These are phyloP conservation scores for Ganoderma meredithae DNA, from an alignment of 1,284 basidiomycete genomes.

Conservation along the genomic window DNA sequence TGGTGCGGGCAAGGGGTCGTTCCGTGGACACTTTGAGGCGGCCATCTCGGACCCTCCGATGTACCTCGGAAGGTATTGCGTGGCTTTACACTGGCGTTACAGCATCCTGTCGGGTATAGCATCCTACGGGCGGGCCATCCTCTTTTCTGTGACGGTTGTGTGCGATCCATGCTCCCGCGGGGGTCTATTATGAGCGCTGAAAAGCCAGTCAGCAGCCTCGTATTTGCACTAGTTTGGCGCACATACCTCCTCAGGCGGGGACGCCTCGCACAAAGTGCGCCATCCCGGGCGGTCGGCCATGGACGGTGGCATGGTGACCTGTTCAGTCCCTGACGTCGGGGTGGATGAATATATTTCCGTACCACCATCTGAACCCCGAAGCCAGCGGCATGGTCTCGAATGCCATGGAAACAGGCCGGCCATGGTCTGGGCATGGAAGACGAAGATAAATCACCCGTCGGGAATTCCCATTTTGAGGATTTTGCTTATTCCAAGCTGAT, in stretches of 20 bases:
- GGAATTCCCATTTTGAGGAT: slow-evolving; percentile 6
- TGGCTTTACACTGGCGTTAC: slow-evolving; percentile 6
- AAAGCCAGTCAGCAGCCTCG: background rate
- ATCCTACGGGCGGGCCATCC: slow-evolving; percentile 8
- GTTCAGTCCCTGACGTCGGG: slow-evolving; percentile 28
- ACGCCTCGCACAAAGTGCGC: slow-evolving; percentile 24
- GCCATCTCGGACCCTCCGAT: slow-evolving; percentile 31
- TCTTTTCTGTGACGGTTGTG: slow-evolving; percentile 23
- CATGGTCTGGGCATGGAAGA: slow-evolving; percentile 1
- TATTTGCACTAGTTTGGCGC: slow-evolving; percentile 19
- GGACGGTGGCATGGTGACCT: slow-evolving; percentile 33
- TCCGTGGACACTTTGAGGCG: slow-evolving; percentile 27
- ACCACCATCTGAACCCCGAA: slow-evolving; percentile 10
- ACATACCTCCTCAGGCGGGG: slow-evolving; percentile 15
- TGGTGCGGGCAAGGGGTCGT: slow-evolving; percentile 19
- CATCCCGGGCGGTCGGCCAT: slow-evolving; percentile 21
- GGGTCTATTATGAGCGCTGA: slow-evolving; percentile 13
- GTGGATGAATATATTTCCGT: slow-evolving; percentile 19
- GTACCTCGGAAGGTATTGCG: slow-evolving; percentile 27
- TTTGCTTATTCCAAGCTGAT: background rate
- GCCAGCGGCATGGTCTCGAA: slow-evolving; percentile 1
- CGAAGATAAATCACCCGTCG: slow-evolving; percentile 10
- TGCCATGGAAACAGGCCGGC: slow-evolving; percentile 19
- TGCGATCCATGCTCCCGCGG: slow-evolving; percentile 26
- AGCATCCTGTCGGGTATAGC: slow-evolving; percentile 18